phyloP scores from a whole-genome alignment of 1,284 basidiomycete genomes.

The Cryptococcus neoformans region DNA sequence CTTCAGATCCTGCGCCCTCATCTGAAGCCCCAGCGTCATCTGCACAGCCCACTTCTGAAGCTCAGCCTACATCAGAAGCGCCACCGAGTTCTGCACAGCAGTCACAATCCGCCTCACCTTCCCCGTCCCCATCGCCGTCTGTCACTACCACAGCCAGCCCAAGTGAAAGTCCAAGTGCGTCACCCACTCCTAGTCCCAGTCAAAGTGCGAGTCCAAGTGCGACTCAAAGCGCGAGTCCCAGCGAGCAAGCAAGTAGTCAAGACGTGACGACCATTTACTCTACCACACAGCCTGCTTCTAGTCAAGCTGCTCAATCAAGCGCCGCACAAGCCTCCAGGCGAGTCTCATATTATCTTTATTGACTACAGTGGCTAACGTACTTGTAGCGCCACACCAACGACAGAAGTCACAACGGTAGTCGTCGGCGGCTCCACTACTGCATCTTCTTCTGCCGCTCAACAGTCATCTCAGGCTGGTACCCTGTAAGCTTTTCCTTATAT shows the following conservation, averaged over 20 bases:
- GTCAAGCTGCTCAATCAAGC: not conserved
- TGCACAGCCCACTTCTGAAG: not conserved
- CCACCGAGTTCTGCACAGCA: slow-evolving; percentile 2
- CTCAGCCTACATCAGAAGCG: slow-evolving; percentile 7
- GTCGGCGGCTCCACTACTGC: too few species aligned
- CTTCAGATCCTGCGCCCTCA: too few species aligned
- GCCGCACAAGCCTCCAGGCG: not conserved
- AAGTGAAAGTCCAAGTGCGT: slow-evolving; percentile 5
- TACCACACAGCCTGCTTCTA: not conserved
- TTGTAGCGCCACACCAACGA: not conserved
- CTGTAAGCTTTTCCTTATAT: too few species aligned
- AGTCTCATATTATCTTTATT: not conserved
- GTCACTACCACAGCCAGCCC: not conserved
- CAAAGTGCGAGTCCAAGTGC: slow-evolving; percentile 2
- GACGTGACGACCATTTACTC: not conserved
- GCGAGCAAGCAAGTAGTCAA: slow-evolving; percentile 1
- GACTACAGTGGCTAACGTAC: not conserved
- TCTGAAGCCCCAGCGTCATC: too few species aligned
- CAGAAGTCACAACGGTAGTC: slow-evolving; percentile 1
- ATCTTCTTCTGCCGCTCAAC: too few species aligned
- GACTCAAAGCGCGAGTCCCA: not conserved
- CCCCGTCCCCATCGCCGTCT: not conserved
- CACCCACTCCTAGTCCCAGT: slow-evolving; percentile 1
- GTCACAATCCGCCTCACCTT: not conserved
- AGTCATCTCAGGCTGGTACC: too few species aligned